These are phyloP conservation scores for Aureobasidium vineae DNA, from an alignment of 2,329 filamentous ascomycete species.

Conservation along the genomic window DNA sequence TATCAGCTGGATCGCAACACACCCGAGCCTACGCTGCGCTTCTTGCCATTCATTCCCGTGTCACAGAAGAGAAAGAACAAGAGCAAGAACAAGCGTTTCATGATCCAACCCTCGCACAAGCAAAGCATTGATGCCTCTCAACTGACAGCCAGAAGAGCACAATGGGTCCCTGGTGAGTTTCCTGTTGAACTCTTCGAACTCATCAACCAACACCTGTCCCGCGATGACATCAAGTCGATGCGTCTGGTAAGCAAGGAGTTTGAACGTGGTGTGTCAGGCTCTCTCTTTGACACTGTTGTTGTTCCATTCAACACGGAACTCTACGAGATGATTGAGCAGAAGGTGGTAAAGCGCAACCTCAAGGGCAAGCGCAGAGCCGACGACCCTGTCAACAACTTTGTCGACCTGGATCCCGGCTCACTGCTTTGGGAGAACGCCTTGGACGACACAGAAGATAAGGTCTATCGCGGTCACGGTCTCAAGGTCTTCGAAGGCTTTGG, in stretches of 20 bases:
- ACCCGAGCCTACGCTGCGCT: neutral
- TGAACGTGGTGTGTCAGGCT: slow-evolving; percentile 56
- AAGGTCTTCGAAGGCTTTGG: slow-evolving; percentile 62
- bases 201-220: slow-evolving; percentile 56
- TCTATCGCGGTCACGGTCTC: slow-evolving; percentile 58
- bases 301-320: slow-evolving; percentile 65
- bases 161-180: slow-evolving; percentile 38
- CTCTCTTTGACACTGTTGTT: slow-evolving; percentile 62
- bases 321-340: slow-evolving; percentile 53
- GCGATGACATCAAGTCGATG: slow-evolving; percentile 59
- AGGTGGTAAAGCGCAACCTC: slow-evolving; percentile 34
- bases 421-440: slow-evolving; percentile 45
- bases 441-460: slow-evolving; percentile 42
- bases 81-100: slow-evolving; percentile 10
- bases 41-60: slow-evolving; percentile 8
- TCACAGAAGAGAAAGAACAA: neutral
- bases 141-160: neutral
- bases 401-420: slow-evolving; percentile 30
- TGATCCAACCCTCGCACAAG: slow-evolving; percentile 17
- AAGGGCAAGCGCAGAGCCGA: slow-evolving; percentile 40
- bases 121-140: slow-evolving; percentile 15
- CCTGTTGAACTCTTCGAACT: slow-evolving; percentile 63
- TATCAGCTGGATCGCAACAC: slow-evolving; percentile 4
- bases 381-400: slow-evolving; percentile 30
- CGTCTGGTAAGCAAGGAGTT: slow-evolving; percentile 62